Base-by-base conservation (phyloP, 2,329 filamentous ascomycete genomes). In the Sporothrix pseudoabietina region DNA sequence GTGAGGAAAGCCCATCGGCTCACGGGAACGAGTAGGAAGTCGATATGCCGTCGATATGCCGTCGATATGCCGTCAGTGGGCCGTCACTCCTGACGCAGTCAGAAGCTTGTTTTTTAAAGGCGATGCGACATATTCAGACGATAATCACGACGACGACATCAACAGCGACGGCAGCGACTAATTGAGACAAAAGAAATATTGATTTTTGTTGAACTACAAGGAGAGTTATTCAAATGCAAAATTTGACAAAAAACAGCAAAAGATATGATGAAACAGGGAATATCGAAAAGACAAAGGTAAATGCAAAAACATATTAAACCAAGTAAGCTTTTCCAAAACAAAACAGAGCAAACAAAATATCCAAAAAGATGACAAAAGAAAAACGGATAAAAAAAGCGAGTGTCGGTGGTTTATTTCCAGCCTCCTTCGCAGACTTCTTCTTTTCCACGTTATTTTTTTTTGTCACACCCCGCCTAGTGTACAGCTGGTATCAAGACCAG, bases 401-500 rank as follows among this genome's bases (percentile, higher is more conserved):
- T 49, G 63, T 66, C 41, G 22, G 22, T 32, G 63, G 63, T 52
- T 68, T 52, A 3, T 4, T 4, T 49, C 26, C 3, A n/a, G 39
- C 35, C 14, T 12, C 35, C 41, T 44, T 44, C 61, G n/a, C 22
- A 30, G 1, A 7, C 44, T 12, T 35, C 16, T 1, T 35, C 14
- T 57, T 70, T 19, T 30, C 30, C 6, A 35, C 35, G 35, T 8
- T 30, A 3, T 22, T 10, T 57, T 32, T 22, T 14, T 59, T n/a
- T 30, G 3, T 26, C 39, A 22, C 30, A 26, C n/a, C 57, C 57
- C 55, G 30, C 59, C 41, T 66, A 74, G 69, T 71, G 44, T 72
- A 74, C 72, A 74, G n/a, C 70, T 35, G 70, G 74, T 71, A 74
- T 69, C 74, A 61, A 74, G 52, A 74, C 59, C n/a, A 69, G 22